Evolutionary conservation across 2,329 filamentous ascomycete genomes (phyloP).

Genomic region (Fusarium sp.): DNA sequence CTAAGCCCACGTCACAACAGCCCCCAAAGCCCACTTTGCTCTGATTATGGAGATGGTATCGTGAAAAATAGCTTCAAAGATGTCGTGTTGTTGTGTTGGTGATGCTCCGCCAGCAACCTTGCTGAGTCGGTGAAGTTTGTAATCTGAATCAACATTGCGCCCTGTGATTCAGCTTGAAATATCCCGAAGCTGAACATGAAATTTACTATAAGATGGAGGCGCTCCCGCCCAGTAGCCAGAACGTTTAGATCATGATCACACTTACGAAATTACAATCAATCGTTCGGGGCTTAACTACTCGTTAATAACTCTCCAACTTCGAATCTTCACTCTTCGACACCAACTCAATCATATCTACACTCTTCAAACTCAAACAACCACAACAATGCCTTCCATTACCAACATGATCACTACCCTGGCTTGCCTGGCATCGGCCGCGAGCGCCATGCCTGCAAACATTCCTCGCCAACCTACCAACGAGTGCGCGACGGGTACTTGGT

Average conservation of each 20-base stretch:
- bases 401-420: slow-evolving; percentile 3
- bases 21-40: not conserved
- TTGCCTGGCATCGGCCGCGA: slow-evolving; percentile 9
- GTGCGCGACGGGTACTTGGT: slow-evolving; percentile 9
- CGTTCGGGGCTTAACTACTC: not conserved
- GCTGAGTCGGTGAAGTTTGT: not conserved
- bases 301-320: not conserved
- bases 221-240: not conserved
- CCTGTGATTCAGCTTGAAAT: not conserved
- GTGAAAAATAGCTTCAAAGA: not conserved
- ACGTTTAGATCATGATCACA: not conserved
- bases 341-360: too few species aligned
- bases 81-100: not conserved
- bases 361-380: not conserved
- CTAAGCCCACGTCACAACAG: not conserved
- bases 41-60: not conserved
- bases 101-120: not conserved
- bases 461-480: slow-evolving; percentile 14
- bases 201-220: not conserved
- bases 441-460: slow-evolving; percentile 3
- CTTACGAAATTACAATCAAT: not conserved
- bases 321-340: not conserved
- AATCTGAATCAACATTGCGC: not conserved
- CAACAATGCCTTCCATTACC: slow-evolving; percentile 23
- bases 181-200: too few species aligned